These are phyloP conservation scores for Domatiomyces globalis DNA, from an alignment of 2,329 filamentous ascomycete species.

Conservation along the genomic window DNA sequence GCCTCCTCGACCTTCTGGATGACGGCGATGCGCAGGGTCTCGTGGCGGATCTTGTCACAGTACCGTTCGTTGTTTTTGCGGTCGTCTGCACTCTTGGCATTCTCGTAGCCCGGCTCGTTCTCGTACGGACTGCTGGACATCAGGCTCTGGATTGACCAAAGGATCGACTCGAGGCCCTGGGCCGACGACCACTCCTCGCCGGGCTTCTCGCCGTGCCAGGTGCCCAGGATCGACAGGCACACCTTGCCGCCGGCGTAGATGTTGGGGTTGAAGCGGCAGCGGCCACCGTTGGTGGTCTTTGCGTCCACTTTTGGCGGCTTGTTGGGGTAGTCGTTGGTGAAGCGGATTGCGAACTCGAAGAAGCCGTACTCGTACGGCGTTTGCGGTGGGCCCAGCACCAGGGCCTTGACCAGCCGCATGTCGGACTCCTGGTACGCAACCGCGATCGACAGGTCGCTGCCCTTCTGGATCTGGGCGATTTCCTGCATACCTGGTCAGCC, in stretches of 20 bases:
- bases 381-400: slow-evolving; percentile 85
- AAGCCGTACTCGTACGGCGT: slow-evolving; percentile 96
- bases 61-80: slow-evolving; percentile 63
- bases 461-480: slow-evolving; percentile 70
- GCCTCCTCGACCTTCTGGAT: slow-evolving; percentile 74
- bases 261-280: slow-evolving; percentile 89
- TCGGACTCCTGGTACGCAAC: slow-evolving; percentile 79
- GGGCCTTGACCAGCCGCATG: slow-evolving; percentile 70
- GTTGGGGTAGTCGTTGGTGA: slow-evolving; percentile 56
- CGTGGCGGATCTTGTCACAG: slow-evolving; percentile 79
- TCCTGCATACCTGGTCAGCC: slow-evolving; percentile 41
- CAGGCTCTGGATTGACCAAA: slow-evolving; percentile 90
- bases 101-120: slow-evolving; percentile 89
- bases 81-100: slow-evolving; percentile 52
- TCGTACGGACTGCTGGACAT: slow-evolving; percentile 91
- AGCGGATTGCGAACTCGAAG: slow-evolving; percentile 56
- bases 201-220: slow-evolving; percentile 68
- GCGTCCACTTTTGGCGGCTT: slow-evolving; percentile 48
- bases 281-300: slow-evolving; percentile 75
- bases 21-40: slow-evolving; percentile 72
- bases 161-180: slow-evolving; percentile 83
- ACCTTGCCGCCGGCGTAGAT: slow-evolving; percentile 88
- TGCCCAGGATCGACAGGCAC: slow-evolving; percentile 88
- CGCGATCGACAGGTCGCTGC: slow-evolving; percentile 72
- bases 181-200: slow-evolving; percentile 95